Evolutionary conservation across 148 eudicot genomes (phyloP).

Genomic region (Limonium bicolor): DNA sequence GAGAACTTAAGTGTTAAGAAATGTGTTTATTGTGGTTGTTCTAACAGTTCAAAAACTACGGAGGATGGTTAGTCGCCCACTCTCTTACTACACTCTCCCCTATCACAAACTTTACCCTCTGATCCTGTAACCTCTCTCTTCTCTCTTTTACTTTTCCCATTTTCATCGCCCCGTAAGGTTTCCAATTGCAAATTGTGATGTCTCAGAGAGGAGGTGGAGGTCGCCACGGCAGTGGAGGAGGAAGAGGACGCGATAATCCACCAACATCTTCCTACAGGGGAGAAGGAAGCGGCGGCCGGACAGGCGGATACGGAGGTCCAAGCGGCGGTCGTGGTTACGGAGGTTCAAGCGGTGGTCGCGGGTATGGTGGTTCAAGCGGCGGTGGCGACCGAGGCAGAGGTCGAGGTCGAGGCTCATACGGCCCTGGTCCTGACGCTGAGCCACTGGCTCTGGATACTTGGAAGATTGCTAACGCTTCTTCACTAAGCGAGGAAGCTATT

Average conservation of each 20-base stretch:
- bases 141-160: no score
- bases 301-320: neutral
- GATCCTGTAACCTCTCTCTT: no score
- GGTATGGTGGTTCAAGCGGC: conserved; percentile 3
- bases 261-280: conserved; percentile 2
- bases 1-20: no score
- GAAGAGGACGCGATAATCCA: conserved; percentile 8
- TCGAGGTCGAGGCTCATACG: neutral
- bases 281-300: conserved; percentile 6
- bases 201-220: conserved; percentile 13
- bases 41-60: no score
- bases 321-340: conserved; percentile 12
- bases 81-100: no score
- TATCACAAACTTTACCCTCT: no score
- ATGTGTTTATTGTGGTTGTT: no score
- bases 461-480: neutral
- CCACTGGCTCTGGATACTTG: conserved; percentile 1
- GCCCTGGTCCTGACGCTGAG: conserved; percentile 5
- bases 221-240: conserved; percentile 10
- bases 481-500: neutral
- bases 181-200: conserved; percentile 10
- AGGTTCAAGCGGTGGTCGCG: conserved; percentile 11
- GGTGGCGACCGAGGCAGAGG: no score
- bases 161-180: no score
- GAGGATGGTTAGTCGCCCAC: no score